Base-by-base conservation (phyloP, 805 yeast genomes). In the Metschnikowia chrysomelidarum region DNA sequence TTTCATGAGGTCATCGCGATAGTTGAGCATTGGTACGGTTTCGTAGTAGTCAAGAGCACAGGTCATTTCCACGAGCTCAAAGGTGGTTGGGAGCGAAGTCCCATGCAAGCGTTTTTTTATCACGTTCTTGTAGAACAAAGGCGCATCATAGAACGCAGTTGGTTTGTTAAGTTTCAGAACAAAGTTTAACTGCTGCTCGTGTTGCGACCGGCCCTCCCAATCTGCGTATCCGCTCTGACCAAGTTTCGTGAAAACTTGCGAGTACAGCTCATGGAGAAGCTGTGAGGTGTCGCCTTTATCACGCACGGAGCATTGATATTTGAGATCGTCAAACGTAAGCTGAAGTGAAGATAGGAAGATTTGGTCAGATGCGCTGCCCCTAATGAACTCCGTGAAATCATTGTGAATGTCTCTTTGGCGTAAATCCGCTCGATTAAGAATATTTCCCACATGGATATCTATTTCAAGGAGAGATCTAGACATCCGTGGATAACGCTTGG, bases 401-500 rank as follows among this genome's bases (percentile, higher is more conserved):
- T 67, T 57, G 51, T 82, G 88, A 4, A 76, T 44, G 34, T 72
- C 62, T 20, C 78, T 51, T 38, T 69, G 71, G 4, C 46, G 49
- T 7, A 80, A 29, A 0, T 60, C 60, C 1, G 49, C 34, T 16
- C 88, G 59, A 53, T 89, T 88, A 7, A 60, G 20, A 9, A 91
- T 82, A 55, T 71, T 61, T n/a, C 63, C 69, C 0, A 87, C 80
- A 5, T 67, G 47, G 1, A 82, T 60, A 55, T 91, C 97, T 10
- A 88, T 51, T 53, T 91, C 98, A 4, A 87, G 53, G 7, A 80
- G 60, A 4, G 82, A 68, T 40, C 76, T 65, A 0, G 88, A 83
- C 34, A 78, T 73, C 39, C 94, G 60, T 1, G 74, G 71, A 38
- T 62, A 70, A 3, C 32, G 21, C 15, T 13, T 13, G 0, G 43